Evolutionary conservation across 768 basidiomycete species (phyloP).

Genomic region (Mycena alexandri): DNA sequence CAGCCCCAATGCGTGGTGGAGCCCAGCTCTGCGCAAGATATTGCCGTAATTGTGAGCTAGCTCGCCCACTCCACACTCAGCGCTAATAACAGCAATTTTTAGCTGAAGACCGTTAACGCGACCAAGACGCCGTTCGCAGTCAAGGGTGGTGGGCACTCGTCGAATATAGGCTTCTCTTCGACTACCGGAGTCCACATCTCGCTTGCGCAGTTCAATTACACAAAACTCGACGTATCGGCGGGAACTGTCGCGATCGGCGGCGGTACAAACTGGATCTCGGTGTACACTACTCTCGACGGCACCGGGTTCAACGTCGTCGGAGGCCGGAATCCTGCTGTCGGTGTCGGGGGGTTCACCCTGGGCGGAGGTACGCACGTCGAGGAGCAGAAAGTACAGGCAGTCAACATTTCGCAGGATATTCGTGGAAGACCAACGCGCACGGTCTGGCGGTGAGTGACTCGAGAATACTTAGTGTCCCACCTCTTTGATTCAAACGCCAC

Average conservation of each 20-base stretch:
- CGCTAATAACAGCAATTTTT: too few relatives aligned
- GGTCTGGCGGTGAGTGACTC: slow-evolving; percentile 20
- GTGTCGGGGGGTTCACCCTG: slow-evolving; percentile 31
- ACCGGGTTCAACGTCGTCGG: slow-evolving; percentile 34
- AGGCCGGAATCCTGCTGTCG: slow-evolving; percentile 26
- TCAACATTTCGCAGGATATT: slow-evolving; percentile 22
- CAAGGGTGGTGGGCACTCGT: slow-evolving; percentile 33
- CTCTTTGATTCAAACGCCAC: slow-evolving; percentile 7
- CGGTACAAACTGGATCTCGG: slow-evolving; percentile 28
- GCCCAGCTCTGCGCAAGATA: slow-evolving; percentile 11
- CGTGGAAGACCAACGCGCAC: slow-evolving; percentile 31
- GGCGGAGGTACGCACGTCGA: slow-evolving; percentile 23
- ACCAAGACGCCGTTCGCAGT: slow-evolving; percentile 32
- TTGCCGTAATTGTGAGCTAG: slow-evolving; percentile 15
- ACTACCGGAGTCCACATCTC: slow-evolving; percentile 40
- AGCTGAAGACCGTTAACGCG: slow-evolving; percentile 25
- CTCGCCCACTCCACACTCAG: not conserved
- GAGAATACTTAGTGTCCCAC: too few relatives aligned
- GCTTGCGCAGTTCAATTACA: slow-evolving; percentile 27
- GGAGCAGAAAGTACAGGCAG: not conserved
- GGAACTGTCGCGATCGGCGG: slow-evolving; percentile 23
- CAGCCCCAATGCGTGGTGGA: slow-evolving; percentile 26
- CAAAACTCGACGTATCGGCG: not conserved
- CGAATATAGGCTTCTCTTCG: slow-evolving; percentile 33
- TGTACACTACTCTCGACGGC: slow-evolving; percentile 21